These are phyloP conservation scores for Hamamelis virginiana DNA, from an alignment of 164 flowering plant genomes.

Conservation along the genomic window DNA sequence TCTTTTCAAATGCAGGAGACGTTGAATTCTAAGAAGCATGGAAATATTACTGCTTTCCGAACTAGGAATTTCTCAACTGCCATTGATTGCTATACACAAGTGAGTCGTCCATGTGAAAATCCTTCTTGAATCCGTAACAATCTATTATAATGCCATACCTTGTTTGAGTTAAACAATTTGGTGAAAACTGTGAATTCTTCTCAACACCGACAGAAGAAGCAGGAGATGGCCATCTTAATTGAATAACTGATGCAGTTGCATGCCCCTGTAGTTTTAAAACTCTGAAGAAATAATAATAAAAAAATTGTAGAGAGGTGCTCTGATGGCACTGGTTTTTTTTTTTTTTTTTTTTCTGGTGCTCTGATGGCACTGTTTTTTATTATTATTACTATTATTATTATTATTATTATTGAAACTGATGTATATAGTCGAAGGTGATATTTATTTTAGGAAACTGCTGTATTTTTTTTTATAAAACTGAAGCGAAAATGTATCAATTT, in stretches of 20 bases:
- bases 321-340: too few species aligned
- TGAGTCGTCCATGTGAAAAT: conserved; percentile 12
- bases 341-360: too few species aligned
- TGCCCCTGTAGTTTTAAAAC: too few species aligned
- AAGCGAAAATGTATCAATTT: too few species aligned
- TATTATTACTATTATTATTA: too few species aligned
- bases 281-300: too few species aligned
- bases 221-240: not conserved
- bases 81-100: conserved; percentile 76
- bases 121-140: not conserved
- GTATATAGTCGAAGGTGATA: too few species aligned
- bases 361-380: too few species aligned
- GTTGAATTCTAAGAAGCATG: conserved; percentile 80
- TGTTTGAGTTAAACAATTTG: not conserved
- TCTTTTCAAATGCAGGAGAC: conserved; percentile 95
- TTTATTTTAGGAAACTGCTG: too few species aligned
- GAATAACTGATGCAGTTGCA: not conserved
- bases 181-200: not conserved
- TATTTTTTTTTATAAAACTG: too few species aligned
- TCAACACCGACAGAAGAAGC: not conserved
- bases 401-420: too few species aligned
- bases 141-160: not conserved
- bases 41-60: conserved; percentile 81
- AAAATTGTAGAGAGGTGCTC: too few species aligned
- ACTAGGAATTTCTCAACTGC: conserved; percentile 75